Evolutionary conservation across 257 asterid genomes (phyloP), one percentile per base, ranked within the genome.

Genomic region (Gentiana macrophylla): DNA sequence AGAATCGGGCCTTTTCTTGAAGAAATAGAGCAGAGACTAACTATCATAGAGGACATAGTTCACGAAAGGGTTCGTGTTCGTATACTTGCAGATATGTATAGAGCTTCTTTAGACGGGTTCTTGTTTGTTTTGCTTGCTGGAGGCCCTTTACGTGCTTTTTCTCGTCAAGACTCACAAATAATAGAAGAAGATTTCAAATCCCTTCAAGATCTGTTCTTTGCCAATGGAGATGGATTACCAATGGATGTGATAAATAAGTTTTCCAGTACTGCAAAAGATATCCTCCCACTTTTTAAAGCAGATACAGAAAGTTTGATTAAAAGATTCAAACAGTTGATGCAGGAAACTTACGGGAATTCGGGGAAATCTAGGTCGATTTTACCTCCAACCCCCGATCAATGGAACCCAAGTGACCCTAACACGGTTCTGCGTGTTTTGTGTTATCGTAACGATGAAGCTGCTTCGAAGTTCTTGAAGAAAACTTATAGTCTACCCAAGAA

Each of bases 381-480:
- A 54, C 98, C 98, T 47, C 85, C 97, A 50, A 92, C 97, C 1
- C 80, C 97, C 0, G 98, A 93, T 49, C 95, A 88, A 54, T 92
- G 98, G 98, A 83, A 68, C 69, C 76, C 95, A 3, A 72, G 84
- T 1, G 98, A 92, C 52, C 93, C 98, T 1, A 92, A 92, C 75
- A 92, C 95, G 0, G 65, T 92, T 70, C 55, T 92, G 73, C 80
- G 98, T 38, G 87, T 92, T 73, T 59, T 85, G 67, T 92, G 98
- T 69, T 70, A 88, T 70, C 80, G 99, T 67, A 81, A 92, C 15
- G 97, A 92, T 24, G 99, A 85, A 32, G 81, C 89, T 57, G 97
- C 99, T 37, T 61, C 99, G 0, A 92, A 74, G 77, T 92, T 92
- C 80, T 94, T 92, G 10, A 92, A 81, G 79, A 92, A 80, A 79